Base-by-base conservation (phyloP, 139 green algal genomes). In the Chlamydomonas applanata region DNA sequence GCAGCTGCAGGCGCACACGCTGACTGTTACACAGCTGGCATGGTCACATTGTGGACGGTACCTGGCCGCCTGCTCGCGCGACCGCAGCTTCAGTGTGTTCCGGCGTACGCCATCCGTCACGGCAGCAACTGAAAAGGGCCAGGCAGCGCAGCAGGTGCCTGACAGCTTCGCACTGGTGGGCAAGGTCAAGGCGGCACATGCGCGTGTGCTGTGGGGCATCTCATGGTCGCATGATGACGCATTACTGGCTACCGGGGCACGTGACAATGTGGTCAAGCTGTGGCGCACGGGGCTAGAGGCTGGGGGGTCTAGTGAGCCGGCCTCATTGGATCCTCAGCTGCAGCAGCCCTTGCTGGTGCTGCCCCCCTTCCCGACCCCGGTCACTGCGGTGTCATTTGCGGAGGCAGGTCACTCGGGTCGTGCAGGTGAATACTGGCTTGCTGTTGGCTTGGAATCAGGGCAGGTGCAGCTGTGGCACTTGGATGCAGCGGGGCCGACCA, bases 1-100 rank as follows among this genome's bases (percentile, higher is more conserved):
- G 62, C 80, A 86, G 68, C 74, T 88, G 45, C 65, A 79, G 22
- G 91, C 85, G 1, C 95, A 98, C 87, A 92, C 84, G 9, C 84
- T 99, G 30, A 98, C 96, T 1, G 91, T 97, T 2, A 98, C 94
- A 4, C 89, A 97, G 84, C 79, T 99, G 64, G 83, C 85, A 44
- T 99, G 97, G 81, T 79, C 73, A 52, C 73, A 79, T 35, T 34
- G 27, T 5, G 71, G 71, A n/a, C 20, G 17, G 56, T 54, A 68
- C 32, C 49, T 83, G 29, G 64, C 61, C 0, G 72, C 77, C 11
- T 72, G 44, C 54, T 81, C 72, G 20, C 40, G 81, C 11, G 81
- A 86, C 62, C 53, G 81, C 13, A 79, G 45, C 62, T 83, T 81
- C 45, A 66, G 45, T 27, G 29, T 86, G 24, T 79, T 78, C 45